Conservation (phyloP, 192 early-diverging fungal species). For the Glomus cerebriforme region DNA sequence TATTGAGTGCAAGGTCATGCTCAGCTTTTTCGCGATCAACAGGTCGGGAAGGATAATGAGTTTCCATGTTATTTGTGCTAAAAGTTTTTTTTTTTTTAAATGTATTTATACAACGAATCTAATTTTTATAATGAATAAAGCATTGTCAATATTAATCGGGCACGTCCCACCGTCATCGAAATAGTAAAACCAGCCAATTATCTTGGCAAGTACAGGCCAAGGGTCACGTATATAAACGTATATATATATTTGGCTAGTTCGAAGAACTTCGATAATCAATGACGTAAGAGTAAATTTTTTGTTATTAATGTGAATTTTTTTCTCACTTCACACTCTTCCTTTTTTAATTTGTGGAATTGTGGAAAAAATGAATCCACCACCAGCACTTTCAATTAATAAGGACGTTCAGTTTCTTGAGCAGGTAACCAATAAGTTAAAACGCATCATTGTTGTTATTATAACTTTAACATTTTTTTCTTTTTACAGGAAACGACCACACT, state of each 20-base stretch:
- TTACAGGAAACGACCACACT: constrained; percentile 29
- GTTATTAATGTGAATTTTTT: too few species aligned
- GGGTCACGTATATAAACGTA: too few species aligned
- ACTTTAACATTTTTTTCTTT: background rate
- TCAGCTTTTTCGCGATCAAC: constrained; percentile 77
- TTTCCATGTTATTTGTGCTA: background rate
- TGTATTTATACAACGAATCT: too few species aligned
- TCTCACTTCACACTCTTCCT: background rate
- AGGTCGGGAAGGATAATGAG: constrained; percentile 55
- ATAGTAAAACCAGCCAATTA: too few species aligned
- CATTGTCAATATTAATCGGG: too few species aligned
- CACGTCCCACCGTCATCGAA: too few species aligned
- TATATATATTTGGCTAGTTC: too few species aligned
- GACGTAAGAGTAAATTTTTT: too few species aligned
- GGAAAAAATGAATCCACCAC: constrained; percentile 2
- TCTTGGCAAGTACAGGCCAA: too few species aligned
- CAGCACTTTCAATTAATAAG: constrained; percentile 1
- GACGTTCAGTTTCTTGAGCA: constrained; percentile 15
- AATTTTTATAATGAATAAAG: too few species aligned
- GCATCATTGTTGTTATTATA: background rate
- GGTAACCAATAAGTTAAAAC: background rate
- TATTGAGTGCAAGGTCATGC: constrained; percentile 79
- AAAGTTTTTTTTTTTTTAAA: too few species aligned
- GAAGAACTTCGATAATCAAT: too few species aligned
- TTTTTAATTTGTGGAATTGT: background rate